A percentile compares a stretch with the other conserved stretches of the same genome.
Evolutionary conservation across 768 basidiomycete species (phyloP).

Genomic region (Chlorophyllum brunneum): DNA sequence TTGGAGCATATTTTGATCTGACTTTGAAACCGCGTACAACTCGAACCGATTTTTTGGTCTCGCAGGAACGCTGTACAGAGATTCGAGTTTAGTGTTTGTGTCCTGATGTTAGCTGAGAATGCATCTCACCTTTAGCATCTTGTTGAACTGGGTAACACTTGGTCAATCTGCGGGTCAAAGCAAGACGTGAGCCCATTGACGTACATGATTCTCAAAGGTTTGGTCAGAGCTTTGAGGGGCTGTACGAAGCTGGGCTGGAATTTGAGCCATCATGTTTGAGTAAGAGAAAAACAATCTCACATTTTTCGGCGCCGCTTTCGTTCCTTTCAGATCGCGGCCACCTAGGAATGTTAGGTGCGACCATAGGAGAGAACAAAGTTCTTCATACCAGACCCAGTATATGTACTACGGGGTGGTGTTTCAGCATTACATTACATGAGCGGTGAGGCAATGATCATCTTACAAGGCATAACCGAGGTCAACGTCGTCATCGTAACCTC

Average conservation of each 20-base stretch:
- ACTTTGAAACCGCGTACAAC: conserved; percentile 87
- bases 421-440: not conserved
- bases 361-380: not conserved
- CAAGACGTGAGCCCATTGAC: conserved; percentile 12
- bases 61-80: conserved; percentile 56
- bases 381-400: conserved; percentile 66
- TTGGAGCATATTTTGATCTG: conserved; percentile 69
- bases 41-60: conserved; percentile 78
- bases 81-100: not conserved
- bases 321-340: conserved; percentile 85
- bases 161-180: not conserved
- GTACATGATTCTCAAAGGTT: conserved; percentile 62
- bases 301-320: conserved; percentile 79
- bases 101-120: not conserved
- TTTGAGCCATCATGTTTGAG: not conserved
- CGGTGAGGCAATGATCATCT: conserved; percentile 26
- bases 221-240: conserved; percentile 86
- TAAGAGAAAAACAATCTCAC: conserved; percentile 33
- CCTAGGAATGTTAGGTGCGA: conserved; percentile 36
- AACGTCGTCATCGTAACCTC: conserved; percentile 85
- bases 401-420: conserved; percentile 53
- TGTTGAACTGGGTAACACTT: conserved; percentile 47
- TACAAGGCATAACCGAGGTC: conserved; percentile 82
- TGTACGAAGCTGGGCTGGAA: conserved; percentile 66
- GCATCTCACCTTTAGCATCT: conserved; percentile 53